Percentiles rank a stretch among this genome's conserved stretches.
Conservation (phyloP, 1,284 basidiomycete genomes). For the Hortiboletus rubellus region DNA sequence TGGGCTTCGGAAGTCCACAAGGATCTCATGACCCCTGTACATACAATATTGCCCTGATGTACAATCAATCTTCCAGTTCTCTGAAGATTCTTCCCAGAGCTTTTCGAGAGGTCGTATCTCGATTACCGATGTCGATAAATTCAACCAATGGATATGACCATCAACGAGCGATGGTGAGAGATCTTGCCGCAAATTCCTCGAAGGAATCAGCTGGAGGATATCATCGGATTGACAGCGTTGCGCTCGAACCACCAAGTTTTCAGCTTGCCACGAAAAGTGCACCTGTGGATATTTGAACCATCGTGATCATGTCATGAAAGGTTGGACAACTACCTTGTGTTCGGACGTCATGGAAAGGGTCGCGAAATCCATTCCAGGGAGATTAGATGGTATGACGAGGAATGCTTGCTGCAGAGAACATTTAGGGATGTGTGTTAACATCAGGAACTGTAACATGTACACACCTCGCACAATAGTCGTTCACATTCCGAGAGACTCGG, state of each 20-base stretch:
- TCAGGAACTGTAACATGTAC: not conserved
- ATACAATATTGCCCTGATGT: not conserved
- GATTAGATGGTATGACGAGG: not conserved
- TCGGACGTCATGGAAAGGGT: not conserved
- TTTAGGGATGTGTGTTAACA: not conserved
- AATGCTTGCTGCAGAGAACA: slow-evolving; percentile 24
- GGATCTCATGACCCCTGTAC: not conserved
- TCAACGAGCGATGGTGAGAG: slow-evolving; percentile 21
- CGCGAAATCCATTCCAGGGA: slow-evolving; percentile 9
- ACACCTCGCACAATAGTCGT: not conserved
- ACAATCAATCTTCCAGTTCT: slow-evolving; percentile 17
- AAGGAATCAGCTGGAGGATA: not conserved
- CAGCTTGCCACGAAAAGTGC: slow-evolving; percentile 13
- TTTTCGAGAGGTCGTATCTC: slow-evolving; percentile 37
- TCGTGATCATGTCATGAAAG: too few species aligned
- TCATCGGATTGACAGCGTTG: not conserved
- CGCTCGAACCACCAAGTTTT: slow-evolving; percentile 12
- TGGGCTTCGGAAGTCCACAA: slow-evolving; percentile 8
- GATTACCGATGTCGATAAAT: slow-evolving; percentile 27
- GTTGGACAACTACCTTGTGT: slow-evolving; percentile 1
- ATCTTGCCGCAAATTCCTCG: too few species aligned
- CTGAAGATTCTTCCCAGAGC: slow-evolving; percentile 22
- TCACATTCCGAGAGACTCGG: too few species aligned
- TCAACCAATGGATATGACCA: slow-evolving; percentile 42
- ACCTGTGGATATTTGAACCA: not conserved